phyloP scores from a whole-genome alignment of 2,329 filamentous ascomycete genomes.

The Fusarium sp. region DNA sequence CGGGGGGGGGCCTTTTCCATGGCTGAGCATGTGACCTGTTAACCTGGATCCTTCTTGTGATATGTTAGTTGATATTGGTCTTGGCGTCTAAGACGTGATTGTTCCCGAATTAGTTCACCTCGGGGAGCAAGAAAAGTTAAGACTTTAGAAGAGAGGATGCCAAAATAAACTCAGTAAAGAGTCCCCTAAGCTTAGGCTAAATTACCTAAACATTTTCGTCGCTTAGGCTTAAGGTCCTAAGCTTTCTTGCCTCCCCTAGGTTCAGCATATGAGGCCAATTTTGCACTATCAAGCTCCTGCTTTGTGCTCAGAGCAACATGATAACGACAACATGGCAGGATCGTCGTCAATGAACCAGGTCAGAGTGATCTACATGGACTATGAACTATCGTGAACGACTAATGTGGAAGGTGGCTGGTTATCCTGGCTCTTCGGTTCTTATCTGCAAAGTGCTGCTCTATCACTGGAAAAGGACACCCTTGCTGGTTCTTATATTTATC shows the following conservation, averaged over 20 bases:
- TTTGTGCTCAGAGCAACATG: not conserved
- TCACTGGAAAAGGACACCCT: not conserved
- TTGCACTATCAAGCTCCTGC: not conserved
- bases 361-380: not conserved
- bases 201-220: not conserved
- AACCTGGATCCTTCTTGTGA: not conserved
- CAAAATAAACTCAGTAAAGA: not conserved
- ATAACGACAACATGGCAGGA: not conserved
- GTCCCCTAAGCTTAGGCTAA: not conserved
- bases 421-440: not conserved
- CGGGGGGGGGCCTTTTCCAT: not conserved
- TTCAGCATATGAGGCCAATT: not conserved
- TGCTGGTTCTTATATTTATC: too few species aligned
- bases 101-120: not conserved
- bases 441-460: not conserved
- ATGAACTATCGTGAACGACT: not conserved
- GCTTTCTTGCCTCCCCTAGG: not conserved
- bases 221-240: not conserved
- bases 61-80: not conserved
- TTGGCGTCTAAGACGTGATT: too few species aligned
- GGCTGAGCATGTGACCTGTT: not conserved
- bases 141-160: not conserved
- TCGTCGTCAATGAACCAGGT: not conserved
- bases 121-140: not conserved
- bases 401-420: not conserved